A percentile compares a stretch with the other conserved stretches of the same genome.
Evolutionary conservation across 495 filamentous ascomycete genomes (phyloP).

Genomic region (Geoglossum glabrum): DNA sequence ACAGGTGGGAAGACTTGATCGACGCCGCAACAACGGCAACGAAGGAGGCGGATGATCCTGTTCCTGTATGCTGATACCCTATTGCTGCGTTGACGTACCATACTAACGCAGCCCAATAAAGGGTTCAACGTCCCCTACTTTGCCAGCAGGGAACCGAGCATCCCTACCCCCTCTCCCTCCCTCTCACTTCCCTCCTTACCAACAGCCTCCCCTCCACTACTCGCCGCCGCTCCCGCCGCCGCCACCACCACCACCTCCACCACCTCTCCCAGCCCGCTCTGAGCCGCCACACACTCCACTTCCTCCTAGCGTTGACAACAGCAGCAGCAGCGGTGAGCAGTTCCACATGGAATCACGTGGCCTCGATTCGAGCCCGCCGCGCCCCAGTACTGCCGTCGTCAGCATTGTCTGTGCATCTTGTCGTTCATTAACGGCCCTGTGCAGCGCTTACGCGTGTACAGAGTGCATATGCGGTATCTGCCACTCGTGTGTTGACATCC

Average conservation of each 20-base stretch:
- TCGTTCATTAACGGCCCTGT: conserved; percentile 47
- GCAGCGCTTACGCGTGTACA: conserved; percentile 75
- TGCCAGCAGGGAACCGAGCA: conserved; percentile 35
- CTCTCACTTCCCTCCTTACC: conserved; percentile 14
- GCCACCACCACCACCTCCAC: conserved; percentile 55
- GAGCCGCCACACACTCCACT: conserved; percentile 24
- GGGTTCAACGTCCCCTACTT: conserved; percentile 29
- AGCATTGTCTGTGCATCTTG: conserved; percentile 82
- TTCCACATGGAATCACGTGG: conserved; percentile 41
- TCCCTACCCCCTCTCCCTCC: conserved; percentile 52
- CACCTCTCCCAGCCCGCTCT: conserved; percentile 17
- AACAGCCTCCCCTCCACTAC: conserved; percentile 23
- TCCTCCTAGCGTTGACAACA: conserved; percentile 40
- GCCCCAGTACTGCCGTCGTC: conserved; percentile 23
- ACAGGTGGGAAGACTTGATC: conserved; percentile 86
- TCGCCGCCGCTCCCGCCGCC: conserved; percentile 74
- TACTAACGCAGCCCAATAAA: background rate
- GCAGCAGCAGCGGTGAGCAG: conserved; percentile 32
- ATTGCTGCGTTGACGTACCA: too few relatives aligned
- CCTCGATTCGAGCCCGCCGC: conserved; percentile 29
- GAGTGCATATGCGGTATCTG: conserved; percentile 89
- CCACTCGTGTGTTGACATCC: conserved; percentile 60
- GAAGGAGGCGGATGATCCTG: conserved; percentile 57
- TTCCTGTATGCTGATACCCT: conserved; percentile 7
- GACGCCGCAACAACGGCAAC: conserved; percentile 81